Base-by-base conservation (phyloP, 768 basidiomycete genomes). In the Mrakia blollopis region DNA sequence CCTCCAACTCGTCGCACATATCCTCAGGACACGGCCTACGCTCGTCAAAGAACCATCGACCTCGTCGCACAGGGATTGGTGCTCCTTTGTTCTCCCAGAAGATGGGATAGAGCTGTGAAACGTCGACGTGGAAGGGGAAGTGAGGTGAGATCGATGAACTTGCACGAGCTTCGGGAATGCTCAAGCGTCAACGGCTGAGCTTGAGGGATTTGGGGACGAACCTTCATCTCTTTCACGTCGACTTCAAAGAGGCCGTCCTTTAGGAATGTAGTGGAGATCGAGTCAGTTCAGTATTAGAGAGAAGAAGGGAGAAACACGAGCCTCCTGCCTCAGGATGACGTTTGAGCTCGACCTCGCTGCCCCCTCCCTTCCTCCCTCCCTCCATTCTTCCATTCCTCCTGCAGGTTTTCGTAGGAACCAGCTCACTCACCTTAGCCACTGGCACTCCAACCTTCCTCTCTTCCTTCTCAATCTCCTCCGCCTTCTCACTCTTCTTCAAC, bases 221-320 rank as follows among this genome's bases (percentile, higher is more conserved):
- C 63, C 57, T 75, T 78, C 77, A 78, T 78, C 32, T 74, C 67
- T 14, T 50, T 73, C n/a, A 78, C 77, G 28, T 68, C 73, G 25
- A 78, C 77, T 35, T 78, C 77, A 11, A 78, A 78, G 67, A 78
- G 57, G 2, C 77, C 77, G 65, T 78, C 77, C 77, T 78, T 57
- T 25, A 25, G 52, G 0, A 68, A 39, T 5, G 39, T 7, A 16
- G 23, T 39, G 39, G 72, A 21, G 21, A 39, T 0, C 21, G n/a
- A n/a, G 25, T 25, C 10, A 39, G 65, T 16, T 37, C 32, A 65
- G 30, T 35, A 37, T 3, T 8, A 37, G 4, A 23, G 11, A 1
- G 37, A 11, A 68, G 8, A 39, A 5, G 14, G 9, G 57, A 28
- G 11, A 57, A 28, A 57, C 28, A 28, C 57, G 28, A 57, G 28